These are phyloP conservation scores for Thalia dealbata DNA, from an alignment of 176 grass and related monocot genomes.

Conservation along the genomic window DNA sequence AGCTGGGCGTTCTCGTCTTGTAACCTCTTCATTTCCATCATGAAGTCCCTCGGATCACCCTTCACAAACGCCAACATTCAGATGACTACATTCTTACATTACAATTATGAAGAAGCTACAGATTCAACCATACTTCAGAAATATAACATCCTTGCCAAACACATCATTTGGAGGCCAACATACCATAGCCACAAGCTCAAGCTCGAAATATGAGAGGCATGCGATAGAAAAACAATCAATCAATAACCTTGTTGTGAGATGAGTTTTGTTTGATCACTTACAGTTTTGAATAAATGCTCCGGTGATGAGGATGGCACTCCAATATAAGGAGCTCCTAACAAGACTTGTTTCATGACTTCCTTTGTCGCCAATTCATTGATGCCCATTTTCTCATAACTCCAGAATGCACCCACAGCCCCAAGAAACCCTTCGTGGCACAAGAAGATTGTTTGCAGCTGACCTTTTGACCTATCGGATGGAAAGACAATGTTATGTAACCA, in stretches of 20 bases:
- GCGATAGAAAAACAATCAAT: not conserved
- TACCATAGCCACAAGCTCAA: not conserved
- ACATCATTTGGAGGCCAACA: not conserved
- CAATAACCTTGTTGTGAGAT: not conserved
- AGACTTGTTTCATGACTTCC: conserved; percentile 90
- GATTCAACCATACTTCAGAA: not conserved
- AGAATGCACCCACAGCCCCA: conserved; percentile 94
- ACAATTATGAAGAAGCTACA: not conserved
- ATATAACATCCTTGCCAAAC: not conserved
- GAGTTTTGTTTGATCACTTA: conserved; percentile 19
- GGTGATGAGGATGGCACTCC: conserved; percentile 46
- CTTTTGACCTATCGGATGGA: conserved; percentile 74
- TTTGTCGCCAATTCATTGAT: conserved; percentile 75
- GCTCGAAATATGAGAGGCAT: not conserved
- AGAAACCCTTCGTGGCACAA: conserved; percentile 92
- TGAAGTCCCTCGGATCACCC: conserved; percentile 27
- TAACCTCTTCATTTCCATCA: conserved; percentile 41
- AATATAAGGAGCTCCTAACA: conserved; percentile 86
- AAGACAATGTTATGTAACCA: not conserved
- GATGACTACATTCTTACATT: too few relatives aligned
- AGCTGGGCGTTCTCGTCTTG: conserved; percentile 42
- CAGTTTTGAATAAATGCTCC: conserved; percentile 30
- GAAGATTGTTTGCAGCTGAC: conserved; percentile 91
- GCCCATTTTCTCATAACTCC: conserved; percentile 98
- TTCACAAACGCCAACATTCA: conserved; percentile 19